Base-by-base conservation (phyloP, 73 alveolate species). In the Blepharisma stoltei region DNA sequence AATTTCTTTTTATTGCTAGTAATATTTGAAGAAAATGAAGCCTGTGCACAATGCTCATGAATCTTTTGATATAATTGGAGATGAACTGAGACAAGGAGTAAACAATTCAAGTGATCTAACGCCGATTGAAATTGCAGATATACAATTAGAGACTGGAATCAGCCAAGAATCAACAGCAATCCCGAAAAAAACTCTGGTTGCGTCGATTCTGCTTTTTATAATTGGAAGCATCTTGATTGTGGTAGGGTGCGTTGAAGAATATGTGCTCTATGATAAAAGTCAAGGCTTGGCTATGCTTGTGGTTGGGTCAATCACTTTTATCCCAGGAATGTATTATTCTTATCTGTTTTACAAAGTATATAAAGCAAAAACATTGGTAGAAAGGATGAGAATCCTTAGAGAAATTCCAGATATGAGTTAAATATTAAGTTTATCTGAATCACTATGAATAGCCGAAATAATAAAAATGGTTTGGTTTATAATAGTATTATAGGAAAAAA, bases 351-450 rank as follows among this genome's bases (percentile, higher is more conserved):
- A 14, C 1, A 69, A 44, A 43, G 79, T 53, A 44, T 69, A 69
- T 43, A 23, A 43, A n/a, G 79, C 79, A 69, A 69, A 46, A 43
- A 37, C 79, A n/a, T n/a, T 53, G 27, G 20, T 11, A 2, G 79
- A 69, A 69, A 69, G 79, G 41, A 38, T 69, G 20, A 69, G 41
- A n/a, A 69, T 69, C 9, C 27, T 69, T 11, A 0, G 27, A n/a
- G 79, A 69, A 69, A 69, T 69, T 44, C 79, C 79, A 11, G 79
- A 69, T 44, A 23, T 69, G 60, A 32, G 41, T 3, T 32, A 32
- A 32, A 32, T 32, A 32, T 32, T 32, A 32, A 32, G 41, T 32
- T 32, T 32, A n/a, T n/a, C n/a, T n/a, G n/a, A n/a, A n/a, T n/a
- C n/a, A n/a, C n/a, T n/a, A n/a, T n/a, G n/a, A n/a, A n/a, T n/a